Conservation (phyloP, 306 rosid genomes). For the Cicer pinnatifidum region DNA sequence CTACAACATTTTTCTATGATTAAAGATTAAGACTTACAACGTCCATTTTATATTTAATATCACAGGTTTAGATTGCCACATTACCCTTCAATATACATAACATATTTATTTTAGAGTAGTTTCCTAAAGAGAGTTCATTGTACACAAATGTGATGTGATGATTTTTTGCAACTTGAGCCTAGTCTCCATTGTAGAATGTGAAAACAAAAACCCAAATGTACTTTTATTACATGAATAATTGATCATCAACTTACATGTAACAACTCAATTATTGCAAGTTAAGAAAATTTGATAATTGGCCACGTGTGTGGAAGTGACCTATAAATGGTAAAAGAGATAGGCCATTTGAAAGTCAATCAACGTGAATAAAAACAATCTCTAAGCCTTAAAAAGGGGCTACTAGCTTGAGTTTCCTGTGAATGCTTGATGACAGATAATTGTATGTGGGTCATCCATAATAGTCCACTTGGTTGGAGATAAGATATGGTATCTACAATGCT, state of each 20-base stretch:
- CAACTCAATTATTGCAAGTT: background rate
- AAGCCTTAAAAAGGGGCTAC: background rate
- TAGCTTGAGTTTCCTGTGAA: background rate
- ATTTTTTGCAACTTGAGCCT: constrained; percentile 12
- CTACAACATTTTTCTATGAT: too few species aligned
- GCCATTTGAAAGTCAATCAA: background rate
- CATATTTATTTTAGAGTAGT: background rate
- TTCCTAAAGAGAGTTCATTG: background rate
- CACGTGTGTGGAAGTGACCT: background rate
- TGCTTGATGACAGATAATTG: background rate
- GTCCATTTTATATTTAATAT: too few species aligned
- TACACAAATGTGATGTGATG: constrained; percentile 12
- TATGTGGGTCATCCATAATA: constrained; percentile 14
- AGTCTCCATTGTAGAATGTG: constrained; percentile 11
- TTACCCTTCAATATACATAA: too few species aligned
- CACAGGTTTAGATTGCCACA: too few species aligned
- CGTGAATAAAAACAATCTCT: background rate
- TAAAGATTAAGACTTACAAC: too few species aligned
- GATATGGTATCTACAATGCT: constrained; percentile 4
- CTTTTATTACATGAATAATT: background rate
- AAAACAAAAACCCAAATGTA: constrained; percentile 3
- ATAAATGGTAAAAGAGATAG: background rate
- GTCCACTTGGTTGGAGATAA: constrained; percentile 4
- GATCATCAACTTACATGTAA: background rate
- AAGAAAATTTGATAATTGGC: background rate